Evolutionary conservation across 257 asterid species (phyloP).

Genomic region (Forsythia suspensa): DNA sequence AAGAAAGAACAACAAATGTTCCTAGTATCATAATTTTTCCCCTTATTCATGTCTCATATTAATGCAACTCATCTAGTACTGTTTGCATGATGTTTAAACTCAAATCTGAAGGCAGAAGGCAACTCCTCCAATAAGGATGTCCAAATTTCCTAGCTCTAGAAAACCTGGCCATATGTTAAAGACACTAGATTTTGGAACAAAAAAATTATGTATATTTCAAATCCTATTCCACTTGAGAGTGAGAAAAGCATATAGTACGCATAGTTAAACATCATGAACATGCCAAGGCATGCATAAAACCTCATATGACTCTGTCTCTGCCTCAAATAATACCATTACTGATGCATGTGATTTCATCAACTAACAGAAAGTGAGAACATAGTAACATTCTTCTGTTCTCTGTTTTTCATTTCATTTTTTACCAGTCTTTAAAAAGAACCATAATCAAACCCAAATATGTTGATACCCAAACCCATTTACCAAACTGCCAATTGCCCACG

Average conservation of each 20-base stretch:
- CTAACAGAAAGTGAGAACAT: not conserved
- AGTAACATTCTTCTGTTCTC: not conserved
- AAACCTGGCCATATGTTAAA: not conserved
- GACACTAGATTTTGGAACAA: not conserved
- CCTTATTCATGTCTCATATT: not conserved
- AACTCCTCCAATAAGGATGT: not conserved
- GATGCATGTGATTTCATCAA: not conserved
- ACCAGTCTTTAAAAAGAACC: not conserved
- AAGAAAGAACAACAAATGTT: not conserved
- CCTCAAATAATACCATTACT: not conserved
- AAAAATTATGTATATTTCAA: not conserved
- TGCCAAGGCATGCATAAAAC: slow-evolving; percentile 3
- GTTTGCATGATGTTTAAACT: not conserved
- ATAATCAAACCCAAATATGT: slow-evolving; percentile 4
- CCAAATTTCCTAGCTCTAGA: not conserved
- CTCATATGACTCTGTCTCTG: not conserved
- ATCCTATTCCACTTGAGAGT: not conserved
- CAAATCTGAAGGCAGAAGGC: not conserved
- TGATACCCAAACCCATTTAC: not conserved
- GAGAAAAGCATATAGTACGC: not conserved
- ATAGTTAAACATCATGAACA: not conserved
- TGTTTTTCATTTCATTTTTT: not conserved
- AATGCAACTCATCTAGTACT: not conserved
- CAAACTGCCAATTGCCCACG: not conserved
- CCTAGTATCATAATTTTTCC: not conserved